Conservation (phyloP, 129 eudicot species). For the Helichrysum umbraculigerum region DNA sequence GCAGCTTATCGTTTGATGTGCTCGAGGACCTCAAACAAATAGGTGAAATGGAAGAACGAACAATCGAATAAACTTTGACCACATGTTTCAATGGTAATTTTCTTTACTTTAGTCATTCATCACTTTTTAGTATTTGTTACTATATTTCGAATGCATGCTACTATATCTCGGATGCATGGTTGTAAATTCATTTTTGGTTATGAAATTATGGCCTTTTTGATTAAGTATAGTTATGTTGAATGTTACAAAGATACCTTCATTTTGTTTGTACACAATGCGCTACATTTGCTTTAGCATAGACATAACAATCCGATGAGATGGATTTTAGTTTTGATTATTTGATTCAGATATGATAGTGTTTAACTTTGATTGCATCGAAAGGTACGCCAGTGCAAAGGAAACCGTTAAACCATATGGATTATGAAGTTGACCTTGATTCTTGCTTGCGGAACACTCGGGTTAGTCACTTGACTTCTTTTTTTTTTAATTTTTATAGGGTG, state of each 20-base stretch:
- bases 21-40: too few relatives aligned
- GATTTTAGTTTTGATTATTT: background rate
- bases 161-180: too few relatives aligned
- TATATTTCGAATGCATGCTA: too few relatives aligned
- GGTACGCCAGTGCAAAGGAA: constrained; percentile 88
- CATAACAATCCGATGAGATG: background rate
- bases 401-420: constrained; percentile 84
- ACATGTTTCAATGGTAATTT: too few relatives aligned
- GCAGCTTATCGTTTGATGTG: too few relatives aligned
- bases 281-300: background rate
- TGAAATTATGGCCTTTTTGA: too few relatives aligned
- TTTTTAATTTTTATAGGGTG: background rate
- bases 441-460: constrained; percentile 98
- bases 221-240: too few relatives aligned
- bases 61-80: too few relatives aligned
- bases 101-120: too few relatives aligned
- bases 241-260: background rate
- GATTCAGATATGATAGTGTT: background rate
- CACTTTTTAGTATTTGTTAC: too few relatives aligned
- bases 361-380: constrained; percentile 49
- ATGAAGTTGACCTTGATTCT: constrained; percentile 90
- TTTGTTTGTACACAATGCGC: constrained; percentile 1
- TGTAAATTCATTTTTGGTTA: too few relatives aligned
- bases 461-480: constrained; percentile 3
- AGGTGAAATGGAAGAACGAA: too few relatives aligned